Percentiles rank a stretch among this genome's conserved stretches.
Conservation (phyloP, 1,284 basidiomycete genomes). For the Boletellus deceptivus region DNA sequence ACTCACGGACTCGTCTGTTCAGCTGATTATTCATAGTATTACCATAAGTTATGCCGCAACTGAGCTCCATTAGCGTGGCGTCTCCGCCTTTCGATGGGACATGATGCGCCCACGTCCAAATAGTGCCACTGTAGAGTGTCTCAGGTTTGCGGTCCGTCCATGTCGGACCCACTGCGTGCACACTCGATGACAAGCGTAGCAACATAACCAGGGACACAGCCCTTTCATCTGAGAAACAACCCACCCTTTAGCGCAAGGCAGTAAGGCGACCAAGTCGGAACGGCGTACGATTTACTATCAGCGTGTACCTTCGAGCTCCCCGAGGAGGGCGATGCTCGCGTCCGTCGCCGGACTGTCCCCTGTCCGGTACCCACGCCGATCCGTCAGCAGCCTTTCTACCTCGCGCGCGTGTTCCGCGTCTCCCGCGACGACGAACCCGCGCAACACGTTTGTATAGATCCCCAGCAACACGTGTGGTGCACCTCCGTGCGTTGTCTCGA, state of each 20-base stretch:
- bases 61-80: neutral
- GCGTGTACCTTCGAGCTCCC: conserved; percentile 15
- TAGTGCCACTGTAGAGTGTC: too few species aligned
- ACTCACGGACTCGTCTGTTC: neutral
- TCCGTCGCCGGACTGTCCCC: conserved; percentile 26
- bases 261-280: neutral
- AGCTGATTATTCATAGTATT: neutral
- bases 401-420: conserved; percentile 23
- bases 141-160: neutral
- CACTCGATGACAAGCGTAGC: neutral
- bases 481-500: conserved; percentile 7
- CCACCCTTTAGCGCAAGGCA: neutral
- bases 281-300: neutral
- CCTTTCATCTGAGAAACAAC: too few species aligned
- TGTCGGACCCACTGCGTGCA: neutral
- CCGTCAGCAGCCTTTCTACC: conserved; percentile 26
- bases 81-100: too few species aligned
- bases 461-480: conserved; percentile 17
- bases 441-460: conserved; percentile 33
- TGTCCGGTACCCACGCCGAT: conserved; percentile 18
- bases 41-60: neutral
- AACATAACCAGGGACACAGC: neutral
- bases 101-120: too few species aligned
- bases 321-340: conserved; percentile 20
- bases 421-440: conserved; percentile 27